These are phyloP conservation scores for Cadophora sp. DNA, from an alignment of 2,329 filamentous ascomycete genomes.

Conservation along the genomic window DNA sequence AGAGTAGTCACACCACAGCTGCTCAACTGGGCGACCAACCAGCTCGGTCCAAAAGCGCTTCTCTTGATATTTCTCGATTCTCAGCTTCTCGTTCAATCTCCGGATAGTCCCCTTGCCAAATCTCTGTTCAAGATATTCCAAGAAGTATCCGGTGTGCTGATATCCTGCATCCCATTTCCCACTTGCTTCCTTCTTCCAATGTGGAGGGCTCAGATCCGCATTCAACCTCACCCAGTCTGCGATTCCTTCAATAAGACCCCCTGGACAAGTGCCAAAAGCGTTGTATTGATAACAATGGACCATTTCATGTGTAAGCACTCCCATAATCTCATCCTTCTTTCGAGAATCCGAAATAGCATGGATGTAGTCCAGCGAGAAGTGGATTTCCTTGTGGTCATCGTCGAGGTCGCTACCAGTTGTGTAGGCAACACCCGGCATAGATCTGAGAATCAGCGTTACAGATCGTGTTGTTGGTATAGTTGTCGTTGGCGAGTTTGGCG, in stretches of 20 bases:
- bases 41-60: conserved; percentile 71
- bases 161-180: conserved; percentile 88
- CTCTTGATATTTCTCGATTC: conserved; percentile 68
- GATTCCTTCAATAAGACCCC: conserved; percentile 87
- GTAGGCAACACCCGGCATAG: conserved; percentile 87
- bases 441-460: conserved; percentile 80
- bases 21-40: conserved; percentile 68
- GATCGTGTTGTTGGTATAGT: conserved; percentile 72
- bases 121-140: conserved; percentile 80
- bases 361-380: conserved; percentile 83
- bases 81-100: conserved; percentile 71
- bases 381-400: conserved; percentile 89
- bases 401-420: conserved; percentile 83
- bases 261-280: conserved; percentile 65
- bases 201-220: conserved; percentile 75
- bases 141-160: conserved; percentile 88
- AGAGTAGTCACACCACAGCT: conserved; percentile 79
- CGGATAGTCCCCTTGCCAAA: conserved; percentile 66
- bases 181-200: conserved; percentile 70
- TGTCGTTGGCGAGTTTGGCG: conserved; percentile 51
- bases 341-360: conserved; percentile 50
- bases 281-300: conserved; percentile 95
- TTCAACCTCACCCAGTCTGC: conserved; percentile 91
- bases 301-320: conserved; percentile 89
- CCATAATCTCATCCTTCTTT: conserved; percentile 71